Evolutionary conservation across 1,284 basidiomycete species (phyloP), one percentile per base, ranked within the genome.

Genomic region (Tilletia caries): DNA sequence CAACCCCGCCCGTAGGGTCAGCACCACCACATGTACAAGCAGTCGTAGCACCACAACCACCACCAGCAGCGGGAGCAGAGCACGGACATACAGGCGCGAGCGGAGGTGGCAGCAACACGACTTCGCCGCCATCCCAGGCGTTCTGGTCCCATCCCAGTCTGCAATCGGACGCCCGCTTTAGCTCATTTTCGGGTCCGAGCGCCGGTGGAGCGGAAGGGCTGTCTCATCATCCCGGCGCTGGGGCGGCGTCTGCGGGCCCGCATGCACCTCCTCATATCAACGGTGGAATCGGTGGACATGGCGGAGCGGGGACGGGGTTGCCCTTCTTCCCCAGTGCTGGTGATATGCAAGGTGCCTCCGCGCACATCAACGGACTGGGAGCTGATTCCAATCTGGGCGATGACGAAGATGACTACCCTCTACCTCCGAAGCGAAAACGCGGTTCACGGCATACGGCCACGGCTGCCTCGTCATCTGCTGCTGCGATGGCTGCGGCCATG

Each of bases 321-420:
- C 58, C 58, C 4, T 62, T 62, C 29, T 62, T 62, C 58, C 58
- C 58, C 6, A 29, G 58, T 29, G 29, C 58, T 3, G 58, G 58
- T 23, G 58, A 62, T n/a, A 62, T 62, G 58, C 29, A 29, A 62
- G 58, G 58, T 29, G 58, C 58, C 15, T 27, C 58, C 6, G 58
- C 58, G 2, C 58, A 62, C 33, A 62, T 62, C 29, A 62, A 62
- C 18, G 58, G 58, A 3, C 58, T 32, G 12, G 58, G 58, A 20
- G 27, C 27, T 18, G 58, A 62, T n/a, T 62, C 58, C 32, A 62
- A 62, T 29, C 32, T 62, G 58, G 58, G 58, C 32, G 58, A 62
- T 29, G 58, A 62, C 33, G 58, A 62, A 29, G 58, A 62, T 13
- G 58, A 62, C 32, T n/a, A 62, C 18, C 58, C 58, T 25, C 13